A percentile compares a stretch with the other conserved stretches of the same genome.
phyloP scores from a whole-genome alignment of 2,329 filamentous ascomycete genomes.

The Colletotrichum acutatum region DNA sequence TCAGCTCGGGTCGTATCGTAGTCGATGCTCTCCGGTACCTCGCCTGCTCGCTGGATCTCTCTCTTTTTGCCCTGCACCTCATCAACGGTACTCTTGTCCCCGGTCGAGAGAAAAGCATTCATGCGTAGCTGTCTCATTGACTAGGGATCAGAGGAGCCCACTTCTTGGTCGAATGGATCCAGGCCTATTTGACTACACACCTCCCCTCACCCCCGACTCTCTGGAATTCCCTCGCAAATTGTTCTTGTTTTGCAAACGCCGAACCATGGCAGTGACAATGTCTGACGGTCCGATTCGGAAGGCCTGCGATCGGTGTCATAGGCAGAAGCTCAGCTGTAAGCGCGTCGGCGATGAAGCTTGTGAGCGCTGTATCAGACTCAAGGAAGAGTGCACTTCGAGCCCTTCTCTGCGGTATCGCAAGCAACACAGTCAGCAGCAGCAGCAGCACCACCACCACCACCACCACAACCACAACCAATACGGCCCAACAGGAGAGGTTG shows the following conservation, averaged over 20 bases:
- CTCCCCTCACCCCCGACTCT: constrained; percentile 29
- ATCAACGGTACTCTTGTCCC: constrained; percentile 14
- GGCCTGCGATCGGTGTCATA: constrained; percentile 59
- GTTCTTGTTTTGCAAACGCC: constrained; percentile 34
- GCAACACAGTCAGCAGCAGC: constrained; percentile 33
- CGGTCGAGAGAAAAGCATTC: constrained; percentile 8
- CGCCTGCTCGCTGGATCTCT: background rate
- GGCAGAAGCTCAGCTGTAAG: constrained; percentile 59
- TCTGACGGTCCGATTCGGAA: constrained; percentile 52
- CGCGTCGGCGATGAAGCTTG: constrained; percentile 52
- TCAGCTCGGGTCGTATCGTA: constrained; percentile 16
- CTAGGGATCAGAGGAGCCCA: constrained; percentile 14
- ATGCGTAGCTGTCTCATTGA: constrained; percentile 26
- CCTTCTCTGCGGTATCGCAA: constrained; percentile 53
- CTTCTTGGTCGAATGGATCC: constrained; percentile 13
- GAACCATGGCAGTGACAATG: constrained; percentile 46
- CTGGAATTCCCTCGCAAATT: constrained; percentile 35
- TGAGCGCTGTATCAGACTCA: constrained; percentile 54
- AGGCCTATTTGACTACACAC: constrained; percentile 35
- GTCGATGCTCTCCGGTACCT: background rate
- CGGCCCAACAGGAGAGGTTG: constrained; percentile 4
- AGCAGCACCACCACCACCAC: background rate
- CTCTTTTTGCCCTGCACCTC: background rate
- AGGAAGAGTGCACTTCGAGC: constrained; percentile 56
- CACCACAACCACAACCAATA: background rate